These are phyloP conservation scores for Dictyostelium brefeldianum DNA, from an alignment of 78 protist species.

Conservation along the genomic window DNA sequence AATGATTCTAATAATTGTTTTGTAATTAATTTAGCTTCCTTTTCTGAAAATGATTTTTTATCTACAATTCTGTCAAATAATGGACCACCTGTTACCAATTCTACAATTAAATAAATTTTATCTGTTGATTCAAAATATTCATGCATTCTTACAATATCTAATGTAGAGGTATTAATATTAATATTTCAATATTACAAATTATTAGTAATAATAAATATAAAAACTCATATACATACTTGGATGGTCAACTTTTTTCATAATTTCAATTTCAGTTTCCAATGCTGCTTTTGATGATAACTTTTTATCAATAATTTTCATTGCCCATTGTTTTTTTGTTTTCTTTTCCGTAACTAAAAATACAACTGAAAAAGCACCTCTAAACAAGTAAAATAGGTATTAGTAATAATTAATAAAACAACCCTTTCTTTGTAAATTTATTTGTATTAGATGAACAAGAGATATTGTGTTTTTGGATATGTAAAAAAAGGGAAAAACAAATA, in stretches of 20 bases:
- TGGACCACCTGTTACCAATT: constrained; percentile 91
- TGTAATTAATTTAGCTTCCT: constrained; percentile 81
- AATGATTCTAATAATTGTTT: constrained; percentile 83
- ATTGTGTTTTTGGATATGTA: too few relatives aligned
- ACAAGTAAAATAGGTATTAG: too few relatives aligned
- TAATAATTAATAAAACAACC: too few relatives aligned
- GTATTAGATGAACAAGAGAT: too few relatives aligned
- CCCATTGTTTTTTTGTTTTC: constrained; percentile 71
- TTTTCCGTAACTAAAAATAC: constrained; percentile 71
- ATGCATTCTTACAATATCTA: constrained; percentile 72
- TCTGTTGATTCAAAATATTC: constrained; percentile 67
- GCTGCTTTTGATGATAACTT: constrained; percentile 43
- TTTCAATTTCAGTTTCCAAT: constrained; percentile 58
- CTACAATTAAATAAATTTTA: constrained; percentile 54
- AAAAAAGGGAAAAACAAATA: too few relatives aligned
- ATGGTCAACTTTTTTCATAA: constrained; percentile 62
- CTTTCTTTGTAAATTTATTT: too few relatives aligned
- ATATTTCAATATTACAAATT: not conserved
- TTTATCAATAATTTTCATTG: constrained; percentile 81
- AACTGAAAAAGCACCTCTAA: constrained; percentile 77
- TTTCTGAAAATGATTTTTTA: constrained; percentile 84
- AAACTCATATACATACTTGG: constrained; percentile 14
- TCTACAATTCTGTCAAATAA: constrained; percentile 91
- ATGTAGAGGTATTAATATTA: not conserved
- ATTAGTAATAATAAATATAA: not conserved